Conservation (phyloP, 805 yeast genomes). For the Ascoidea rubescens region DNA sequence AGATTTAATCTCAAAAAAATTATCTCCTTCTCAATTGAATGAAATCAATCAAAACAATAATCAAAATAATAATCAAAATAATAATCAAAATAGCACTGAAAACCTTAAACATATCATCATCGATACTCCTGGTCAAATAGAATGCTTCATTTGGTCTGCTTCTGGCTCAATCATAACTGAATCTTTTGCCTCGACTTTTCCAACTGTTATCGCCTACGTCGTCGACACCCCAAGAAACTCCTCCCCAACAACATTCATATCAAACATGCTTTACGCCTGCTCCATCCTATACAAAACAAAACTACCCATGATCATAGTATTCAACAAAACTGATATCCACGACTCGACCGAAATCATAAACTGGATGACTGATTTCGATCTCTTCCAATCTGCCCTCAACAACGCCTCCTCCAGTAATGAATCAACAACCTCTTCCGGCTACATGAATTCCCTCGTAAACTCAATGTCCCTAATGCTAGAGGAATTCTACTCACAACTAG, state of each 20-base stretch:
- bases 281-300: slow-evolving; percentile 92
- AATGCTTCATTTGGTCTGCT: slow-evolving; percentile 97
- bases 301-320: slow-evolving; percentile 91
- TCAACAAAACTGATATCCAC: slow-evolving; percentile 85
- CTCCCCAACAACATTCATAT: slow-evolving; percentile 92
- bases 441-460: slow-evolving; percentile 87
- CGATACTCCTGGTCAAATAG: slow-evolving; percentile 98
- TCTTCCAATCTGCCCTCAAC: slow-evolving; percentile 67
- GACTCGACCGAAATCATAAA: slow-evolving; percentile 80
- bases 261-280: slow-evolving; percentile 97
- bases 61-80: too few species aligned
- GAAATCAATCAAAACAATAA: not conserved
- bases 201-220: slow-evolving; percentile 89
- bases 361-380: slow-evolving; percentile 96
- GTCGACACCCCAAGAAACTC: slow-evolving; percentile 94
- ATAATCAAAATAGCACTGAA: slow-evolving; percentile 13
- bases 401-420: slow-evolving; percentile 54
- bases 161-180: slow-evolving; percentile 95
- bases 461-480: slow-evolving; percentile 94
- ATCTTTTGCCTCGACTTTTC: slow-evolving; percentile 89
- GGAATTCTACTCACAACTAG: slow-evolving; percentile 87
- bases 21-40: slow-evolving; percentile 18
- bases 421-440: slow-evolving; percentile 57
- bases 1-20: slow-evolving; percentile 65
- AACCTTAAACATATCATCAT: slow-evolving; percentile 58